Base-by-base conservation (phyloP, 331 rosid species). In the Saraca asoca region DNA sequence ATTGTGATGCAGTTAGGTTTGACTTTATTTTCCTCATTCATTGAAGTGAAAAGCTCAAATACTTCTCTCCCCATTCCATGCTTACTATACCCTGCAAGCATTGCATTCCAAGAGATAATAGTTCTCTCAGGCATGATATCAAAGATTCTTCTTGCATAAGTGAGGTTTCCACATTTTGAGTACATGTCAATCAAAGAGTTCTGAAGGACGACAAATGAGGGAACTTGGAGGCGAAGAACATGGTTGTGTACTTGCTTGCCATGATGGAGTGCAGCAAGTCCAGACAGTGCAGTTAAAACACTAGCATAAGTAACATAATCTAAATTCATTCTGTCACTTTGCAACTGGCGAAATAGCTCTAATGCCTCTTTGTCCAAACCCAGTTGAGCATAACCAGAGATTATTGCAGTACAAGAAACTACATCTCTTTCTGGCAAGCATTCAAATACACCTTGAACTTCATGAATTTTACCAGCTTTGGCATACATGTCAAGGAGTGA, bases 401-500 rank as follows among this genome's bases (percentile, higher is more conserved):
- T 81, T 50, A 88, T 85, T 18, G 95, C 95, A n/a, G 96, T 87
- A 77, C 95, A 90, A 1, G 88, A 80, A 72, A 87, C 90, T 44
- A 90, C 90, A 71, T 90, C 96, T 68, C 88, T 78, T 68, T 82
- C 87, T 7, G 92, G 90, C 76, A 90, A 64, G 83, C 87, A 64
- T 37, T 83, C 74, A 43, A 90, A 90, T 71, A 83, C 65, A 20
- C 62, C 57, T 59, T 59, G 72, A 48, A 92, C 96, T 66, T 90
- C 96, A 65, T 75, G 78, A 70, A 87, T 83, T 66, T 79, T 81
- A 61, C 90, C 85, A 62, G 79, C 78, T 80, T 90, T 90, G 58
- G 96, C 90, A 72, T 90, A 90, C 96, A 90, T 90, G 74, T 90
- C 95, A 29, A 83, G 95, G 45, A 83, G 92, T 42, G 96, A 90